These are phyloP conservation scores for Flaveria sonorensis DNA, from an alignment of 129 eudicot genomes.

Conservation along the genomic window DNA sequence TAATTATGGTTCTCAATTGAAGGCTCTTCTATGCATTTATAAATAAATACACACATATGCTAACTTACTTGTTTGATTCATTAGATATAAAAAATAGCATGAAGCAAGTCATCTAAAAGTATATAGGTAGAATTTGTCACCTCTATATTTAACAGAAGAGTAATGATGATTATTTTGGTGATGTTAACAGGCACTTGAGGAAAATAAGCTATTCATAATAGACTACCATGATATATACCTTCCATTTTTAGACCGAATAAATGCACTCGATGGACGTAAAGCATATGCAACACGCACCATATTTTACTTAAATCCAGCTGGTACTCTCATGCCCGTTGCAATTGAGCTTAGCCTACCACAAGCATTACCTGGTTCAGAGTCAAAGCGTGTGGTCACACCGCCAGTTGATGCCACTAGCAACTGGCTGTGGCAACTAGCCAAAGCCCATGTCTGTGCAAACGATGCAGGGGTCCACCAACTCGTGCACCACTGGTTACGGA, in stretches of 20 bases:
- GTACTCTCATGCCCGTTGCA: constrained; percentile 90
- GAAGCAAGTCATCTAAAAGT: background rate
- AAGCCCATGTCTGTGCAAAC: constrained; percentile 93
- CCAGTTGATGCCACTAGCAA: constrained; percentile 76
- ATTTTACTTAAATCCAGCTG: constrained; percentile 63
- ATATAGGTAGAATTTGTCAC: background rate
- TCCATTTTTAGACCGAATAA: constrained; percentile 80
- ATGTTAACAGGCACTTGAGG: constrained; percentile 73
- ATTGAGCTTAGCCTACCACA: constrained; percentile 87
- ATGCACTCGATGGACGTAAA: constrained; percentile 94
- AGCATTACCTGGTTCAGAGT: constrained; percentile 50
- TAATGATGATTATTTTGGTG: constrained; percentile 20
- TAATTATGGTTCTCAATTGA: too few species aligned
- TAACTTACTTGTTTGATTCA: background rate
- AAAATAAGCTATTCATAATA: constrained; percentile 65
- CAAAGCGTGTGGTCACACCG: constrained; percentile 81
- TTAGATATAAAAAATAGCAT: background rate
- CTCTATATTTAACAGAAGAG: constrained; percentile 13
- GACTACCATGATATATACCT: constrained; percentile 87
- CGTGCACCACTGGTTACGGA: constrained; percentile 88
- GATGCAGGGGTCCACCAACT: constrained; percentile 99
- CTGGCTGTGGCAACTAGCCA: constrained; percentile 95
- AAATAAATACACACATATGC: background rate
- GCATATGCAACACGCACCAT: constrained; percentile 88
- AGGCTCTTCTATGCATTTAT: too few species aligned